Base-by-base conservation (phyloP, 345 rosid species). In the Lepidium didymum region DNA sequence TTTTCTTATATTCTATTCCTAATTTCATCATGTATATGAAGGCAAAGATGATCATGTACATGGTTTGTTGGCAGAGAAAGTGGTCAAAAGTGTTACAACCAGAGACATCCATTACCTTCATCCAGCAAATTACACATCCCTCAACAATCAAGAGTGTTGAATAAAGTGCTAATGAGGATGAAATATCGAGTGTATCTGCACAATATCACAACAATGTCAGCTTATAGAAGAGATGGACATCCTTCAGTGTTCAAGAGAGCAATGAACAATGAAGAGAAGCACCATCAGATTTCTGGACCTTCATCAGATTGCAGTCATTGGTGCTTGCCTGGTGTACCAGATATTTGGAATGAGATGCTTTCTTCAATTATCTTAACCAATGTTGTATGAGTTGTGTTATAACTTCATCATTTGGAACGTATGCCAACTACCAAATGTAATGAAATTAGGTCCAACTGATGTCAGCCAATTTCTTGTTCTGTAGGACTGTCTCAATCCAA, bases 271-370 rank as follows among this genome's bases (percentile, higher is more conserved):
- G 83, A 79, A 25, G 73, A 78, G 62, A 88, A 67, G 76, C 87
- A 82, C 56, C 86, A 87, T 51, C 71, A 3, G 57, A 73, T 56
- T 0, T 38, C 29, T 37, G 84, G 73, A 35, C 29, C 75, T 53
- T 76, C 87, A 3, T 87, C 96, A 9, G 98, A 93, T 44, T 93
- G 98, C 23, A 90, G 89, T 84, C 97, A 93, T 51, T 93, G 98
- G 98, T 93, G 97, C 66, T 92, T 93, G 64, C 98, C 98, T 18
- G 98, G 97, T 1, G 97, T 93, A 14, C 97, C 98, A 0, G 97
- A 93, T 65, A 78, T 75, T 44, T 93, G 97, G 98, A 93, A 90
- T 73, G 97, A 91, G 82, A 87, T 92, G 94, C 72, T 92, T 62
- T 75, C 74, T 68, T 73, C 77, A 23, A 35, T 66, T 23, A 42